Percentiles rank a stretch among this genome's conserved stretches.
Evolutionary conservation across 768 basidiomycete species (phyloP).

Genomic region (Phanerochaete sordida): DNA sequence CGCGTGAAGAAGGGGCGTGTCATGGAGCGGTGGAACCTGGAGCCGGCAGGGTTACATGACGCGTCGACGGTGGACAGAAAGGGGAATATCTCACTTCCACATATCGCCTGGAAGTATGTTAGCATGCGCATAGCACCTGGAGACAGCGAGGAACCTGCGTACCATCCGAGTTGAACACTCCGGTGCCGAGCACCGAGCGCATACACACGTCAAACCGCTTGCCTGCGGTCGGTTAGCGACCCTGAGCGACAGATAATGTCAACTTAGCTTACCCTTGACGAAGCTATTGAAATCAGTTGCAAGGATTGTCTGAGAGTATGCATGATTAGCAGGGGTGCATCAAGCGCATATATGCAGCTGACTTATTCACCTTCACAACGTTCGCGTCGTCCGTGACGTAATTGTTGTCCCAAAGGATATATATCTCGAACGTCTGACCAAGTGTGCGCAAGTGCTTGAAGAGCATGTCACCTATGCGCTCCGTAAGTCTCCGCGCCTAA

Average conservation of each 20-base stretch:
- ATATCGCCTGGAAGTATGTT: constrained; percentile 19
- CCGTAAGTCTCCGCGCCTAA: neutral
- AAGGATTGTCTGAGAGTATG: constrained; percentile 31
- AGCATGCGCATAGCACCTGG: neutral
- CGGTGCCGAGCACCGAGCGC: constrained; percentile 40
- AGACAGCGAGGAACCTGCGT: neutral
- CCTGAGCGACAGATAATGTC: neutral
- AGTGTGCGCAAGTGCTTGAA: constrained; percentile 21
- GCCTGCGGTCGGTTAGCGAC: constrained; percentile 21
- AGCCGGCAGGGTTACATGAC: neutral
- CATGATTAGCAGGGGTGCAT: neutral
- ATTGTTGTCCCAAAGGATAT: constrained; percentile 18
- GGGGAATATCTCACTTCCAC: constrained; percentile 23
- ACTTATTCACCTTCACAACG: constrained; percentile 29
- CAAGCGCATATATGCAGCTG: neutral
- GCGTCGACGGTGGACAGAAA: neutral
- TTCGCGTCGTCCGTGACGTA: constrained; percentile 19
- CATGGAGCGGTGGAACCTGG: constrained; percentile 31
- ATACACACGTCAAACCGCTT: constrained; percentile 25
- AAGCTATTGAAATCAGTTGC: constrained; percentile 41
- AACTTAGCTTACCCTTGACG: constrained; percentile 39
- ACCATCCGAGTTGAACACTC: constrained; percentile 58
- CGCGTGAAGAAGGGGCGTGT: constrained; percentile 35
- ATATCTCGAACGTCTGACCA: constrained; percentile 18
- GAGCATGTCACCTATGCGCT: constrained; percentile 20